These are phyloP conservation scores for Alternaria conjuncta DNA, from an alignment of 2,329 filamentous ascomycete genomes.

Conservation along the genomic window DNA sequence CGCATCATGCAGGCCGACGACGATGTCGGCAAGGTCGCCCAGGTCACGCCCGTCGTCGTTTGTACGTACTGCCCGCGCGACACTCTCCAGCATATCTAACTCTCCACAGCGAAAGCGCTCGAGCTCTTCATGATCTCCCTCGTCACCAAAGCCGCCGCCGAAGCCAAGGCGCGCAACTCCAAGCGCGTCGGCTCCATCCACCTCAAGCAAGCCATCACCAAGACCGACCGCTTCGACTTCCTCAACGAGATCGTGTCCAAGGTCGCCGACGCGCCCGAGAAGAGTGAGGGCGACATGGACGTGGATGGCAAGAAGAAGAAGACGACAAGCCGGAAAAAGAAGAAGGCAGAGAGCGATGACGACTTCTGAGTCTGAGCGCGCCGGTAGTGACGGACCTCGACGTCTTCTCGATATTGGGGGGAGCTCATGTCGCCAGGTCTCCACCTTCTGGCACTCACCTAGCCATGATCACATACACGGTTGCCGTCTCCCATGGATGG, in stretches of 20 bases:
- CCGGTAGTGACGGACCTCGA: background rate
- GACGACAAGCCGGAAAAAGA: conserved; percentile 43
- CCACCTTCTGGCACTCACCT: background rate
- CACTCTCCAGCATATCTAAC: conserved; percentile 7
- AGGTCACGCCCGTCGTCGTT: conserved; percentile 95
- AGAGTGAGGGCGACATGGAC: conserved; percentile 55
- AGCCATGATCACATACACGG: background rate
- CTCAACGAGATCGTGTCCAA: conserved; percentile 87
- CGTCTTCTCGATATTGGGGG: background rate
- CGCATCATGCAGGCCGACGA: conserved; percentile 99
- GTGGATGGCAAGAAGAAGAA: conserved; percentile 56
- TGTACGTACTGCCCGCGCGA: conserved; percentile 56
- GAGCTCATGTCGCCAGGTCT: background rate
- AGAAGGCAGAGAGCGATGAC: conserved; percentile 48
- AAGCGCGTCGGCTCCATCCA: conserved; percentile 91
- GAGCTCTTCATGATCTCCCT: conserved; percentile 98
- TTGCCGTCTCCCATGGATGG: background rate
- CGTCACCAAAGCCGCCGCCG: conserved; percentile 83
- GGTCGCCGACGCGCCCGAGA: conserved; percentile 69
- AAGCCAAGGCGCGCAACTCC: conserved; percentile 81
- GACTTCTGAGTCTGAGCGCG: conserved; percentile 34
- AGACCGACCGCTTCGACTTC: conserved; percentile 94
- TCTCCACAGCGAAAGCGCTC: conserved; percentile 76
- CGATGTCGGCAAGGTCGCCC: conserved; percentile 96
- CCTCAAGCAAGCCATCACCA: conserved; percentile 87